These are phyloP conservation scores for Plasmodium berghei DNA, from an alignment of 169 alveolate genomes.

Conservation along the genomic window DNA sequence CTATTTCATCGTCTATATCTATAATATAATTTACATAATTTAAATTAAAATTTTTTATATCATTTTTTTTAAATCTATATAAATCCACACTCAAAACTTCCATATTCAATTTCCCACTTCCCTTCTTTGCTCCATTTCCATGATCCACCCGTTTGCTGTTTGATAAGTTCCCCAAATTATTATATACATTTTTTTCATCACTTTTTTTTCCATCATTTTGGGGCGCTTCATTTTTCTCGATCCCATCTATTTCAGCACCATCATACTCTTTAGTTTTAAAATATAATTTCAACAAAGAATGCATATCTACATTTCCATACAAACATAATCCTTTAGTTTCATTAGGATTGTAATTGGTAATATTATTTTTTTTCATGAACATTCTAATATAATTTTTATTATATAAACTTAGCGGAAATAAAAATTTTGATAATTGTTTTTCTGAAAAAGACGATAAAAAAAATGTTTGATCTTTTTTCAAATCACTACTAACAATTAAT, in stretches of 20 bases:
- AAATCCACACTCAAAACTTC: slow-evolving; percentile 6
- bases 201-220: not conserved
- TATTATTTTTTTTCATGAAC: slow-evolving; percentile 27
- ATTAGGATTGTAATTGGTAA: slow-evolving; percentile 11
- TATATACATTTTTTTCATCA: not conserved
- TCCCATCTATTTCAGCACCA: not conserved
- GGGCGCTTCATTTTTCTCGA: not conserved
- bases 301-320: slow-evolving; percentile 59
- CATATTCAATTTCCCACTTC: not conserved
- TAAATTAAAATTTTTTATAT: slow-evolving; percentile 1
- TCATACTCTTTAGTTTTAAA: not conserved
- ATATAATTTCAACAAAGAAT: slow-evolving; percentile 9
- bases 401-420: slow-evolving; percentile 35
- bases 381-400: slow-evolving; percentile 15
- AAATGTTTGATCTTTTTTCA: slow-evolving; percentile 61
- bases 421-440: slow-evolving; percentile 41
- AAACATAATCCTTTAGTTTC: slow-evolving; percentile 62
- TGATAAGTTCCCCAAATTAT: not conserved
- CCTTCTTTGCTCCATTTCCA: no score
- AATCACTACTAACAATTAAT: slow-evolving; percentile 30
- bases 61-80: slow-evolving; percentile 7
- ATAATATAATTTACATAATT: slow-evolving; percentile 39
- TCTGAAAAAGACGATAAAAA: slow-evolving; percentile 54
- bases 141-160: not conserved
- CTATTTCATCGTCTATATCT: slow-evolving; percentile 31